These are phyloP conservation scores for Trichoderma semiorbis DNA, from an alignment of 2,329 filamentous ascomycete species.

Conservation along the genomic window DNA sequence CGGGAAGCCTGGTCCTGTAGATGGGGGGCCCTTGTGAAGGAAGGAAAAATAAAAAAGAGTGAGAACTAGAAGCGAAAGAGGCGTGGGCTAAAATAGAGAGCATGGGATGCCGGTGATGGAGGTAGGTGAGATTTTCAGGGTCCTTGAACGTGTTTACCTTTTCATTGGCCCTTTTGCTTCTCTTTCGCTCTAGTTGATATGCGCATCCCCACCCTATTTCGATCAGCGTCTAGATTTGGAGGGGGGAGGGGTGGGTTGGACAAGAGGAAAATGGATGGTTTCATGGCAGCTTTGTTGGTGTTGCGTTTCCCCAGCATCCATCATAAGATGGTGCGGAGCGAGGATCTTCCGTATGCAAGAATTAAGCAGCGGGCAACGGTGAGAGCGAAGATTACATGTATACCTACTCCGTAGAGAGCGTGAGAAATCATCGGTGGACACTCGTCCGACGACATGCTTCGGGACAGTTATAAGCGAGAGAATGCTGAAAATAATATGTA, in stretches of 20 bases:
- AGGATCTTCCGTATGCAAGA: not conserved
- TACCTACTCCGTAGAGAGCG: not conserved
- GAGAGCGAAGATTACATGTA: not conserved
- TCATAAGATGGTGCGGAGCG: not conserved
- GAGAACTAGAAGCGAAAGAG: not conserved
- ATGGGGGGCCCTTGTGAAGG: not conserved
- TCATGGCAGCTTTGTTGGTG: not conserved
- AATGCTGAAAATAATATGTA: not conserved
- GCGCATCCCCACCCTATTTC: not conserved
- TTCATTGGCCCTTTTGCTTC: not conserved
- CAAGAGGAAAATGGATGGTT: not conserved
- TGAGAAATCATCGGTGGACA: not conserved
- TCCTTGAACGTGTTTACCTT: not conserved
- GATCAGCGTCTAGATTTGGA: not conserved
- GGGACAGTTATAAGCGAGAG: not conserved
- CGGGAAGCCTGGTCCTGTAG: not conserved
- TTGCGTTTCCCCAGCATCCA: not conserved
- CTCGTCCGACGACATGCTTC: not conserved
- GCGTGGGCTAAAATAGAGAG: not conserved
- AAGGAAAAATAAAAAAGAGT: not conserved
- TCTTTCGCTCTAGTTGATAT: not conserved
- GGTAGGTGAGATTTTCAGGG: constrained; percentile 15
- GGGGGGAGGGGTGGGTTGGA: not conserved
- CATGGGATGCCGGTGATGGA: not conserved
- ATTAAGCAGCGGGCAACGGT: not conserved